phyloP scores from a whole-genome alignment of 1,284 basidiomycete species.

The Naganishia cerealis region DNA sequence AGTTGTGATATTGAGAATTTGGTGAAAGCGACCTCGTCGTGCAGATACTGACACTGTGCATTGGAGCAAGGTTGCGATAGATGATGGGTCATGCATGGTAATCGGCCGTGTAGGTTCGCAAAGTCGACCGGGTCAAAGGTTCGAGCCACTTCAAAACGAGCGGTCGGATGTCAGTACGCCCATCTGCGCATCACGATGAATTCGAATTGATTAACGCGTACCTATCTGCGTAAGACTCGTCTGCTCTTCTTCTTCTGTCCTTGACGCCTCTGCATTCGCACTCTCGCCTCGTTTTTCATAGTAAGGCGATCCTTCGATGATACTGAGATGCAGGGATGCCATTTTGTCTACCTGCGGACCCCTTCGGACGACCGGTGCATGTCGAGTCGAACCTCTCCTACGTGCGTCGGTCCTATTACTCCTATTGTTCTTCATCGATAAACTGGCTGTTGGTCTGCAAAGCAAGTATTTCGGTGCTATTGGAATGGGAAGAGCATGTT shows the following conservation, averaged over 20 bases:
- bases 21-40: conserved; percentile 1
- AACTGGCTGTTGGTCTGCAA: not conserved
- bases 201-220: not conserved
- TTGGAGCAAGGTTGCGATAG: conserved; percentile 1
- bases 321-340: conserved; percentile 2
- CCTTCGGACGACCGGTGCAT: not conserved
- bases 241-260: not conserved
- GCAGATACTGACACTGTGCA: not conserved
- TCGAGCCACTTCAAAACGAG: not conserved
- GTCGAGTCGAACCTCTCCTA: not conserved
- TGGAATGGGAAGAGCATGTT: too few species aligned
- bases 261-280: not conserved
- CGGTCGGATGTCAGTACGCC: not conserved
- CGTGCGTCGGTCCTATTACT: not conserved
- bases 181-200: not conserved
- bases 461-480: too few species aligned
- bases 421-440: not conserved
- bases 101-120: not conserved
- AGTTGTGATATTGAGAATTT: conserved; percentile 4
- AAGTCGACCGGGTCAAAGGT: conserved; percentile 1
- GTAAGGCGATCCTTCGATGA: conserved; percentile 22
- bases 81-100: conserved; percentile 2
- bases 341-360: conserved; percentile 12
- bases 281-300: conserved; percentile 1
- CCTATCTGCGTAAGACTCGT: not conserved